Evolutionary conservation across 441 rosid species (phyloP).

Genomic region (Bocquillonia castaneifolia): DNA sequence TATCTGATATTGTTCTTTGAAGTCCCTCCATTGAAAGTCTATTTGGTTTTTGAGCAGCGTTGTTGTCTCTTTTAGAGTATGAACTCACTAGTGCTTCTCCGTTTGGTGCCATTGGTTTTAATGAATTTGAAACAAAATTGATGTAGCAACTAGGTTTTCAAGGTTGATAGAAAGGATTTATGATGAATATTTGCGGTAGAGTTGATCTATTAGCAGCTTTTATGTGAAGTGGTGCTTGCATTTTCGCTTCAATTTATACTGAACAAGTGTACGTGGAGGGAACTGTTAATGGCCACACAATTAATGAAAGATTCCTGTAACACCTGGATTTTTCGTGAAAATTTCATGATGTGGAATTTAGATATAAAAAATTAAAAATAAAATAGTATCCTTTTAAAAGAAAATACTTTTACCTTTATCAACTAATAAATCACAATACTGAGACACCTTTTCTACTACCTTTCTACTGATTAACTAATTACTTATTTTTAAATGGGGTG

Average conservation of each 20-base stretch:
- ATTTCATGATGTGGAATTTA: neutral
- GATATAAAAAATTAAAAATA: neutral
- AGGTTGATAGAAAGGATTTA: neutral
- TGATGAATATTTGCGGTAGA: too few relatives aligned
- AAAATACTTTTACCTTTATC: neutral
- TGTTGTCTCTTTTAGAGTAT: neutral
- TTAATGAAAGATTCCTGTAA: neutral
- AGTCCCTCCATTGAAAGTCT: conserved; percentile 25
- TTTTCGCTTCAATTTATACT: neutral
- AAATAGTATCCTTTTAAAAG: neutral
- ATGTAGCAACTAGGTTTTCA: too few relatives aligned
- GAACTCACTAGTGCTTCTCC: conserved; percentile 1
- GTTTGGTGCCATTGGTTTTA: conserved; percentile 15
- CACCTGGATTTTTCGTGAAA: conserved; percentile 11
- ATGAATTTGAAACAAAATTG: neutral
- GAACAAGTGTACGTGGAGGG: neutral
- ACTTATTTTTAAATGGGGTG: too few relatives aligned
- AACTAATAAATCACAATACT: too few relatives aligned
- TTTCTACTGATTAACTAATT: too few relatives aligned
- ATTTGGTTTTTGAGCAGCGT: conserved; percentile 1
- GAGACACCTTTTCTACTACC: too few relatives aligned
- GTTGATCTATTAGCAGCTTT: neutral
- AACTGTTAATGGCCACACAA: neutral
- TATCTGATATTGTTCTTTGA: conserved; percentile 27
- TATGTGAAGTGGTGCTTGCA: neutral